Percentiles rank a stretch among this genome's conserved stretches.
Evolutionary conservation across 2,329 filamentous ascomycete species (phyloP).

Genomic region (Fusarium avenaceum): DNA sequence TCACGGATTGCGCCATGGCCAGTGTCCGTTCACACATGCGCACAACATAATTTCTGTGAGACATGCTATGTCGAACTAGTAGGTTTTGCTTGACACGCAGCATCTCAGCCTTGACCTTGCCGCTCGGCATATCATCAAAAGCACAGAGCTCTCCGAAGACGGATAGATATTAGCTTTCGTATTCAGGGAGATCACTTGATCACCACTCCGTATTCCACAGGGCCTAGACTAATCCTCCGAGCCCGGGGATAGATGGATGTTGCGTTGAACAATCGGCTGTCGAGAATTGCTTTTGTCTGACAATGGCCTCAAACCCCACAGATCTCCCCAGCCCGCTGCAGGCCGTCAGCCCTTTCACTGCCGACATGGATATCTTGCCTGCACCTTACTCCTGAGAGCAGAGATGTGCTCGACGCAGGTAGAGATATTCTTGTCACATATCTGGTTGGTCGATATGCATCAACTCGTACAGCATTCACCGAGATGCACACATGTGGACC

Average conservation of each 20-base stretch:
- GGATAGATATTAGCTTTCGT: not conserved
- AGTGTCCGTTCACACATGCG: constrained; percentile 12
- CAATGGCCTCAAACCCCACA: constrained; percentile 39
- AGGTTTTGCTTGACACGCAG: constrained; percentile 24
- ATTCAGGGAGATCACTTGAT: constrained; percentile 7
- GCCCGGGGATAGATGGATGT: not conserved
- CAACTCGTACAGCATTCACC: constrained; percentile 11
- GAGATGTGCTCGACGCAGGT: not conserved
- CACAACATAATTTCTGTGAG: constrained; percentile 37
- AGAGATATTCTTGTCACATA: not conserved
- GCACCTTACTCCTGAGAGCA: constrained; percentile 20
- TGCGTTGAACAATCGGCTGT: not conserved
- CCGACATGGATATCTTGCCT: constrained; percentile 30
- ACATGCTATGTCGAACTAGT: constrained; percentile 29
- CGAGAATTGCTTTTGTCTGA: constrained; percentile 18
- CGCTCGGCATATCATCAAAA: constrained; percentile 3
- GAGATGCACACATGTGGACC: constrained; percentile 25
- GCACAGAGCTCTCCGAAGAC: not conserved
- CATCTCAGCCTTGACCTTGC: constrained; percentile 17
- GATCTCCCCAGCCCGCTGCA: constrained; percentile 38
- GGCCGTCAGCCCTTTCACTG: constrained; percentile 34
- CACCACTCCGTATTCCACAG: not conserved
- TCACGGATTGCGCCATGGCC: constrained; percentile 15
- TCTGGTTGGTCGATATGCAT: not conserved
- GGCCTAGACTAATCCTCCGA: not conserved